These are phyloP conservation scores for Trichoderma endophyticum DNA, from an alignment of 2,329 filamentous ascomycete species.

Conservation along the genomic window DNA sequence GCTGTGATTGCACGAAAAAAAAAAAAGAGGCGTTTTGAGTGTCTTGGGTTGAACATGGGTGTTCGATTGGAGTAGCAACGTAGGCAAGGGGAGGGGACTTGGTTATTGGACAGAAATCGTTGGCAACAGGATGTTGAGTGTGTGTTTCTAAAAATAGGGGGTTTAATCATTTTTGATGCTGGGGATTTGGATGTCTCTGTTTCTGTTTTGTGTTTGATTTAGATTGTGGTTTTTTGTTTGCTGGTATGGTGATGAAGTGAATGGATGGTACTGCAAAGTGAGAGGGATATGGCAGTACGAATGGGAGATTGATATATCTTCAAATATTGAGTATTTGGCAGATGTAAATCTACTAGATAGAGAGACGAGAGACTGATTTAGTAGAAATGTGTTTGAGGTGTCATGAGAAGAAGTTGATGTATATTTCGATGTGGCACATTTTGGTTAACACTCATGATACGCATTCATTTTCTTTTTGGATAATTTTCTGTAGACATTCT, in stretches of 20 bases:
- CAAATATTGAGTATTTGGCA: neutral
- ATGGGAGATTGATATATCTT: neutral
- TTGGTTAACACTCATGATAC: neutral
- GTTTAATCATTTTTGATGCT: neutral
- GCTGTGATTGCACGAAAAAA: slow-evolving; percentile 4
- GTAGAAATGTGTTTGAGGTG: neutral
- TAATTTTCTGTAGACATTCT: too few relatives aligned
- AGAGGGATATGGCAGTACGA: neutral
- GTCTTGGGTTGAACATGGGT: neutral
- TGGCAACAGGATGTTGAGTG: neutral
- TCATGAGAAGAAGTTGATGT: neutral
- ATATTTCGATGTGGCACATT: neutral
- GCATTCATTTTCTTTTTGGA: neutral
- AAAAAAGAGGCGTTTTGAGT: neutral
- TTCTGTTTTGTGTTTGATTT: neutral
- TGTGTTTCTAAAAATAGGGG: neutral
- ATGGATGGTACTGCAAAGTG: neutral
- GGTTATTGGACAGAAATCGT: neutral
- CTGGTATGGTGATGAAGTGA: neutral
- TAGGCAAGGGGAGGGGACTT: neutral
- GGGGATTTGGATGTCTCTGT: too few relatives aligned
- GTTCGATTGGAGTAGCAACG: neutral
- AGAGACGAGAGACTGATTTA: neutral
- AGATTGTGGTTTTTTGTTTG: neutral
- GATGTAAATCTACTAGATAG: neutral